A percentile compares a stretch with the other conserved stretches of the same genome.
phyloP scores from a whole-genome alignment of 2,329 filamentous ascomycete genomes.

The Cordyceps pruinosa region DNA sequence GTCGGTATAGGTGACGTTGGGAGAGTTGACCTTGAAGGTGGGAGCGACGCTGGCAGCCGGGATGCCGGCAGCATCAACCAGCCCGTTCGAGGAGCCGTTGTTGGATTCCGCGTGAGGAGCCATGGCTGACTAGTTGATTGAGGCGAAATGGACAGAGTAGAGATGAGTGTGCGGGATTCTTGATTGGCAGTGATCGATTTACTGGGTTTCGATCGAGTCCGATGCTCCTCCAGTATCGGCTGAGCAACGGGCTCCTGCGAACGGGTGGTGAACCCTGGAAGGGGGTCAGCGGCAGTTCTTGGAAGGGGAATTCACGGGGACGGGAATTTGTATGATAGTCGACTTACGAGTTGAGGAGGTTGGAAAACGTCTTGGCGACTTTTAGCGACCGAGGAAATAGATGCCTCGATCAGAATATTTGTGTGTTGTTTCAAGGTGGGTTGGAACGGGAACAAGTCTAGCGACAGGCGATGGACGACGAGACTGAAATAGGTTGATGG shows the following conservation, averaged over 20 bases:
- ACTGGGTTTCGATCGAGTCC: conserved; percentile 55
- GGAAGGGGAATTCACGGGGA: too few relatives aligned
- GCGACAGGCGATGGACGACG: conserved; percentile 2
- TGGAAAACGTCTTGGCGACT: conserved; percentile 94
- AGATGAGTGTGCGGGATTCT: conserved; percentile 16
- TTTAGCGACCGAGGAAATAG: conserved; percentile 46
- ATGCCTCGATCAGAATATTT: conserved; percentile 41
- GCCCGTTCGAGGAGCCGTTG: conserved; percentile 52
- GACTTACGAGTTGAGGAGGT: conserved; percentile 90
- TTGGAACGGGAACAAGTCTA: neutral
- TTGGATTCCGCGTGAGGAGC: conserved; percentile 77
- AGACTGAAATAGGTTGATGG: neutral
- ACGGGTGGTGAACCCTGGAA: conserved; percentile 82
- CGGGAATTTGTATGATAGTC: neutral
- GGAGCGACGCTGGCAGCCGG: conserved; percentile 41
- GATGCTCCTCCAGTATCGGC: conserved; percentile 77
- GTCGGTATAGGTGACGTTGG: conserved; percentile 88
- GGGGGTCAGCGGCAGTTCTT: neutral
- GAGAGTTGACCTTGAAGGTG: conserved; percentile 80
- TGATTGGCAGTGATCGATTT: conserved; percentile 34
- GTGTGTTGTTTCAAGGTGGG: conserved; percentile 9
- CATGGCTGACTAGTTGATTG: conserved; percentile 52
- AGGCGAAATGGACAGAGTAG: conserved; percentile 15
- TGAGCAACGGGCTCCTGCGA: conserved; percentile 93
- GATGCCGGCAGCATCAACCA: conserved; percentile 40